Evolutionary conservation across 1,139 yeast genomes (phyloP).

Genomic region (Magnusiomyces paraingens): DNA sequence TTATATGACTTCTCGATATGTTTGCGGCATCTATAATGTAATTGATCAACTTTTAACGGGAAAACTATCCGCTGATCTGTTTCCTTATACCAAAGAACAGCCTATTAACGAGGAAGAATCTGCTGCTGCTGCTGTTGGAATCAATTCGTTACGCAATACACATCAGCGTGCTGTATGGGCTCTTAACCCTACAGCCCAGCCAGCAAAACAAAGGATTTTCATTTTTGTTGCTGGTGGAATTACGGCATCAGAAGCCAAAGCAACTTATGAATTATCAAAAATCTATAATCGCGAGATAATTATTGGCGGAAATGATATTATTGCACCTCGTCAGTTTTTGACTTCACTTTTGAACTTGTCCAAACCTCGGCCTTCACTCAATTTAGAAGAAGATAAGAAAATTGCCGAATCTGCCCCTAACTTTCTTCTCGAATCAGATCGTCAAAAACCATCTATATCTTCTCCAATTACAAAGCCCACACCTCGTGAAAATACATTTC

Average conservation of each 20-base stretch:
- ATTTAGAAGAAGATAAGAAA: slow-evolving; percentile 10
- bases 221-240: slow-evolving; percentile 87
- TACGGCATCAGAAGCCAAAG: slow-evolving; percentile 73
- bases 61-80: slow-evolving; percentile 48
- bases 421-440: slow-evolving; percentile 11
- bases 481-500: too few relatives aligned
- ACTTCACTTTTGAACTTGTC: slow-evolving; percentile 27
- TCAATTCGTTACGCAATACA: slow-evolving; percentile 57
- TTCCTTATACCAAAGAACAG: slow-evolving; percentile 74
- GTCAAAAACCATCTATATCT: not conserved
- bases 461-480: not conserved
- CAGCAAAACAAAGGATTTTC: slow-evolving; percentile 65
- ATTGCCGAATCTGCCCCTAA: slow-evolving; percentile 10
- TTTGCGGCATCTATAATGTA: slow-evolving; percentile 61
- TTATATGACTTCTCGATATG: slow-evolving; percentile 69
- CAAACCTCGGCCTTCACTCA: slow-evolving; percentile 7
- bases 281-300: slow-evolving; percentile 46
- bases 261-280: slow-evolving; percentile 58
- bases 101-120: slow-evolving; percentile 52
- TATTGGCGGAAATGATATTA: slow-evolving; percentile 74
- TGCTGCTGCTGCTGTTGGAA: slow-evolving; percentile 27
- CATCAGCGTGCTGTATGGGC: slow-evolving; percentile 84
- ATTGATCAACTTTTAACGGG: slow-evolving; percentile 45
- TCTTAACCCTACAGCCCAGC: slow-evolving; percentile 36
- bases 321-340: slow-evolving; percentile 55